These are phyloP conservation scores for Carpinus fangiana DNA, from an alignment of 306 rosid species.

Conservation along the genomic window DNA sequence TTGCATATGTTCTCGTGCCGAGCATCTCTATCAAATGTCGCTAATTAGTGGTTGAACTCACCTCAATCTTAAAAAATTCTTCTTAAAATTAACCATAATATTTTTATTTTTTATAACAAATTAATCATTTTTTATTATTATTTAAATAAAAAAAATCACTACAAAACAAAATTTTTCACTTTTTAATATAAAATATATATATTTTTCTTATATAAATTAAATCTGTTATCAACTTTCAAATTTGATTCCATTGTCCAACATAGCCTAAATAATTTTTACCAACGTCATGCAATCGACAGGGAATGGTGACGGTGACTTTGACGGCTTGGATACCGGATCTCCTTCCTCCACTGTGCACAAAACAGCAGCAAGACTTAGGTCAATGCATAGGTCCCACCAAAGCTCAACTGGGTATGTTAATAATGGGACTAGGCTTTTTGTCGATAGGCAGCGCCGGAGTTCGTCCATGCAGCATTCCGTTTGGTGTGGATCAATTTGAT, in stretches of 20 bases:
- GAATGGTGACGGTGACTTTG: conserved; percentile 61
- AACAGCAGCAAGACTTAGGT: conserved; percentile 13
- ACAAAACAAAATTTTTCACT: too few relatives aligned
- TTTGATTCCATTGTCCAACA: too few relatives aligned
- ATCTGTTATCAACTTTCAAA: too few relatives aligned
- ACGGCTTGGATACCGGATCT: conserved; percentile 63
- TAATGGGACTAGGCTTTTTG: conserved; percentile 49
- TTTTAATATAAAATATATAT: too few relatives aligned
- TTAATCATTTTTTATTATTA: too few relatives aligned
- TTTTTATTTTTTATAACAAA: too few relatives aligned
- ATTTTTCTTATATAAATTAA: too few relatives aligned
- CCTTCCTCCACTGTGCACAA: conserved; percentile 60
- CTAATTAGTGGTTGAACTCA: too few relatives aligned
- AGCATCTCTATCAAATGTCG: neutral
- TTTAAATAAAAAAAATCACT: too few relatives aligned
- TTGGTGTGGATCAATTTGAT: conserved; percentile 84
- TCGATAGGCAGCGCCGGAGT: conserved; percentile 70
- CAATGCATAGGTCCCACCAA: conserved; percentile 50
- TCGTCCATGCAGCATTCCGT: conserved; percentile 81
- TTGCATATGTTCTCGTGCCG: neutral
- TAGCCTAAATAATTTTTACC: too few relatives aligned
- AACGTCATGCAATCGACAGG: conserved; percentile 37
- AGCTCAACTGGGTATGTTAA: conserved; percentile 37
- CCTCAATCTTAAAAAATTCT: too few relatives aligned
- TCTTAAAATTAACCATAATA: too few relatives aligned